Evolutionary conservation across 73 alveolate genomes (phyloP), one percentile per base, ranked within the genome.

Genomic region (Blepharisma stoltei): DNA sequence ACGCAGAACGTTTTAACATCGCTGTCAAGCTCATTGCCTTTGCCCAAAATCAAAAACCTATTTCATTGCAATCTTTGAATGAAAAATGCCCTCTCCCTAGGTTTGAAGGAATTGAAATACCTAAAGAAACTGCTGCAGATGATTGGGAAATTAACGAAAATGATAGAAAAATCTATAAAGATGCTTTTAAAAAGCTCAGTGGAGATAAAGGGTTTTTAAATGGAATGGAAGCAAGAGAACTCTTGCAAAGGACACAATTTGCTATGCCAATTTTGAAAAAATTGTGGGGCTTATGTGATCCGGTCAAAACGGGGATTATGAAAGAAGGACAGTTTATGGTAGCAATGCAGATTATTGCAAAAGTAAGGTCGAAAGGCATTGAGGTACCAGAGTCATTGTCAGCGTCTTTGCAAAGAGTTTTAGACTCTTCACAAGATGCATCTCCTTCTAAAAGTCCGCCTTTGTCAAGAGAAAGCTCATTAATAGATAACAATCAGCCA

Each of bases 11-110:
- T 71, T 94, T 94, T 84, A 92, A 65, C 85, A 80, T 92, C 6
- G 99, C 99, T 3, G 55, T 92, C 50, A 86, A 95, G 83, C 85
- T 94, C 65, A 92, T 94, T 20, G 97, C 99, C 23, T 88, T 88
- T 70, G 97, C 99, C n/a, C 97, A 94, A 79, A 88, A 83, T 71
- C 94, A 94, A 43, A 86, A 87, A 76, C 92, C 95, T 9, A 86
- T 84, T 20, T 68, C 92, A 8, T 90, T 84, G 23, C 93, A 91
- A 49, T 81, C 85, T 49, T 65, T 94, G 44, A 66, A 79, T 78
- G 70, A 94, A 91, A 69, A 69, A 38, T 9, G 14, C 21, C 54
- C 32, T 1, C 32, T 44, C 32, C 65, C 79, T 2, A 25, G 79
- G 9, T 46, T 69, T 69, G 65, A 69, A 69, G 55, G 55, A 69